These are phyloP conservation scores for Oemleria cerasiformis DNA, from an alignment of 306 rosid genomes.

Conservation along the genomic window DNA sequence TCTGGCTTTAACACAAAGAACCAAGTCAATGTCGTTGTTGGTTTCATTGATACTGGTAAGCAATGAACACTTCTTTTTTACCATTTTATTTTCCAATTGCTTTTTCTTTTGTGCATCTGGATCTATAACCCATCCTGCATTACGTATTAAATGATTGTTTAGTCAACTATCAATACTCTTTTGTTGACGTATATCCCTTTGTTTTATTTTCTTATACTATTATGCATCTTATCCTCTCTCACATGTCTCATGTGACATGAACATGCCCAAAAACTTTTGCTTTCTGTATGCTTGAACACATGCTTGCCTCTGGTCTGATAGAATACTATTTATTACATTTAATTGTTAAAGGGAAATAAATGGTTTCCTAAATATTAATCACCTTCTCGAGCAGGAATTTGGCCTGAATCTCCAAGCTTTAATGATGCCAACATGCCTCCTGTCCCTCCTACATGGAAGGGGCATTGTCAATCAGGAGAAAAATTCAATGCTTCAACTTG, in stretches of 20 bases:
- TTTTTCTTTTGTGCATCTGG: constrained; percentile 2
- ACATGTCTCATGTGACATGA: constrained; percentile 2
- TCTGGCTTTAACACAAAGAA: constrained; percentile 49
- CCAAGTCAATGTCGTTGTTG: constrained; percentile 62
- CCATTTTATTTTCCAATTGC: not conserved
- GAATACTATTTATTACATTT: not conserved
- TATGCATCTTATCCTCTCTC: constrained; percentile 4
- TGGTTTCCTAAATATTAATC: constrained; percentile 15
- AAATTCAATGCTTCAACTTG: constrained; percentile 75
- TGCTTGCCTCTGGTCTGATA: constrained; percentile 3
- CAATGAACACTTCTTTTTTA: not conserved
- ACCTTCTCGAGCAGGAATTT: constrained; percentile 53
- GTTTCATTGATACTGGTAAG: constrained; percentile 76
- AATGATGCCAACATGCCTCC: constrained; percentile 67
- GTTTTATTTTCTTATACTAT: not conserved
- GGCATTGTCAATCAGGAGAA: constrained; percentile 66
- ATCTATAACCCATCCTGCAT: not conserved
- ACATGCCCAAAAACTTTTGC: not conserved
- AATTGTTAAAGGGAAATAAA: not conserved
- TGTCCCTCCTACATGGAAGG: constrained; percentile 60
- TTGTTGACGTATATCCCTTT: constrained; percentile 1
- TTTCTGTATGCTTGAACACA: constrained; percentile 7
- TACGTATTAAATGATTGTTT: not conserved
- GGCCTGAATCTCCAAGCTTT: constrained; percentile 88
- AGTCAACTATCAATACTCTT: not conserved